Percentiles rank a stretch among this genome's conserved stretches.
Conservation (phyloP, 805 yeast genomes). For the Yamadazyma olivae region DNA sequence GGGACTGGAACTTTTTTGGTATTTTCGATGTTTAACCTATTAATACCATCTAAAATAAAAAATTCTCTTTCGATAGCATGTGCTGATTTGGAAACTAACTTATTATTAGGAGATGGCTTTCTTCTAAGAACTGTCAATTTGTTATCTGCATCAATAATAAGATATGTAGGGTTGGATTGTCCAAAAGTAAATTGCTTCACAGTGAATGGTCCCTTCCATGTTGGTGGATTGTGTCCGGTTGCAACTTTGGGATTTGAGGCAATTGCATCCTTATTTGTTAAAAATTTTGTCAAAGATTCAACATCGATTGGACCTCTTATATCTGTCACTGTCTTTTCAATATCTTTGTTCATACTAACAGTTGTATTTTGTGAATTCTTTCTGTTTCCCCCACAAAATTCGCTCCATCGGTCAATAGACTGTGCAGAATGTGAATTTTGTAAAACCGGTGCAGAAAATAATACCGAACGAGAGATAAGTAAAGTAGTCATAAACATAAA, state of each 20-base stretch:
- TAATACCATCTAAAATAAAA: conserved; percentile 42
- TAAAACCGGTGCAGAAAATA: no score
- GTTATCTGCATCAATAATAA: conserved; percentile 38
- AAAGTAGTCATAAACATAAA: no score
- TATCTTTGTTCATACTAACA: conserved; percentile 12
- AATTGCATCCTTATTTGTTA: conserved; percentile 9
- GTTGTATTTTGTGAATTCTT: background rate
- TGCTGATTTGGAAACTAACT: conserved; percentile 52
- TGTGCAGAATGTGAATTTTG: background rate
- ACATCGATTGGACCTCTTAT: conserved; percentile 33
- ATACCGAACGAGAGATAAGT: no score
- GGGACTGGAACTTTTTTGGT: conserved; percentile 51
- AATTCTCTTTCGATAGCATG: conserved; percentile 65
- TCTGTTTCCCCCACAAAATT: background rate
- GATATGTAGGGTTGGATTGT: conserved; percentile 63
- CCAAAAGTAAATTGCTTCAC: conserved; percentile 58
- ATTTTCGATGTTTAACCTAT: conserved; percentile 21
- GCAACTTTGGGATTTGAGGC: conserved; percentile 13
- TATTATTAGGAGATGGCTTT: conserved; percentile 51
- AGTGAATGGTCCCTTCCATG: conserved; percentile 25
- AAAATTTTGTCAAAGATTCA: conserved; percentile 19
- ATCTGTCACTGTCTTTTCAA: conserved; percentile 24
- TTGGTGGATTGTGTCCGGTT: conserved; percentile 21
- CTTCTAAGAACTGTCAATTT: conserved; percentile 49
- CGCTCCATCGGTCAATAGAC: background rate